A percentile compares a stretch with the other conserved stretches of the same genome.
Evolutionary conservation across 768 basidiomycete species (phyloP).

Genomic region (Pulveroboletus sp.): DNA sequence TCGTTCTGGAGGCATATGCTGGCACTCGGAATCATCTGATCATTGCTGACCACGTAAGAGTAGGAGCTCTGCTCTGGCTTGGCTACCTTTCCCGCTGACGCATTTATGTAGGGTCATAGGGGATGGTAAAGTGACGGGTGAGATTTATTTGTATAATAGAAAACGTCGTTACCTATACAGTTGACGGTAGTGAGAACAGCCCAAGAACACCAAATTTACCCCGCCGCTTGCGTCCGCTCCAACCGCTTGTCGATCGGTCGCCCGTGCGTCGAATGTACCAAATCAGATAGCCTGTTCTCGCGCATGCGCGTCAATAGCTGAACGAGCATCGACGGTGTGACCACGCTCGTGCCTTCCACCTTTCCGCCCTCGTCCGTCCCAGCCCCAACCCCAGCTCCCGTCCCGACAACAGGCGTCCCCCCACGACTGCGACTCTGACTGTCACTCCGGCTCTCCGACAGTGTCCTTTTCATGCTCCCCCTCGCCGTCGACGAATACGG

Average conservation of each 20-base stretch:
- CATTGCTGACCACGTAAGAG: slow-evolving; percentile 7
- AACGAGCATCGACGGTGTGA: slow-evolving; percentile 59
- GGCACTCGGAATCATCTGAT: background rate
- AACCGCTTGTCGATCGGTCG: slow-evolving; percentile 61
- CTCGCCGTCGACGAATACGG: slow-evolving; percentile 18
- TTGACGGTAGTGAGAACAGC: no score
- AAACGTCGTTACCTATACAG: background rate
- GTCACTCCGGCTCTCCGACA: slow-evolving; percentile 21
- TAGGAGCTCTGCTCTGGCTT: background rate
- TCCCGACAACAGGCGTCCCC: slow-evolving; percentile 27
- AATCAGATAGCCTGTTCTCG: slow-evolving; percentile 55
- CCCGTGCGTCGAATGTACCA: slow-evolving; percentile 46
- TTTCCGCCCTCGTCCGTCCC: slow-evolving; percentile 17
- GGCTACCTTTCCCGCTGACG: background rate
- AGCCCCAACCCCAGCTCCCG: no score
- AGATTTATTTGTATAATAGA: background rate
- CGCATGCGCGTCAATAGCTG: slow-evolving; percentile 62
- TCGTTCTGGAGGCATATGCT: slow-evolving; percentile 8
- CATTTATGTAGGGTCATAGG: background rate
- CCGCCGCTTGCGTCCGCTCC: slow-evolving; percentile 66
- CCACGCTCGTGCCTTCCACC: slow-evolving; percentile 23
- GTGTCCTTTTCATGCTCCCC: slow-evolving; percentile 23
- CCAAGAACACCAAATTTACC: no score
- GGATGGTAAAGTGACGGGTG: slow-evolving; percentile 4
- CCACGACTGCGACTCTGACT: slow-evolving; percentile 26